A percentile compares a stretch with the other conserved stretches of the same genome.
Evolutionary conservation across 2,329 filamentous ascomycete genomes (phyloP).

Genomic region (Aspergillus clavatus): DNA sequence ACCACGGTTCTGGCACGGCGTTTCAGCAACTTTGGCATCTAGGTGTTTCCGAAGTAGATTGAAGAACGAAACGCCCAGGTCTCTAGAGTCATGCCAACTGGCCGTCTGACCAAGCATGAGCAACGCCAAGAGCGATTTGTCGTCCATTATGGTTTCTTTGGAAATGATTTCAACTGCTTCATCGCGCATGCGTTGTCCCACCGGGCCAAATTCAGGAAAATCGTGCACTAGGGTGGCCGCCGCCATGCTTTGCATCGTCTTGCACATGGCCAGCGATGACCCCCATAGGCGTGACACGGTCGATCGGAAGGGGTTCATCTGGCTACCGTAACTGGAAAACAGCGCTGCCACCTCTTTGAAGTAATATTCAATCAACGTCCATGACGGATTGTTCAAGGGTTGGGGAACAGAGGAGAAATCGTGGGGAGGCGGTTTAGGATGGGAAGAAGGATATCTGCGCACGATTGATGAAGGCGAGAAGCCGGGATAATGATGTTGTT

Average conservation of each 20-base stretch:
- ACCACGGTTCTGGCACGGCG: constrained; percentile 14
- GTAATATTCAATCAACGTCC: constrained; percentile 58
- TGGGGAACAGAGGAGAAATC: constrained; percentile 35
- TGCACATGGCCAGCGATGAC: constrained; percentile 55
- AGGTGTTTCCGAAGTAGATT: constrained; percentile 40
- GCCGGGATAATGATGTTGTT: constrained; percentile 16
- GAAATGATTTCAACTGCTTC: constrained; percentile 51
- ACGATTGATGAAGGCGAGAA: constrained; percentile 33
- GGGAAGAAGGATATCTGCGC: constrained; percentile 28
- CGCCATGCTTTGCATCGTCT: constrained; percentile 61
- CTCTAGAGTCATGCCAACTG: constrained; percentile 55
- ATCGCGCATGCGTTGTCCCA: constrained; percentile 49
- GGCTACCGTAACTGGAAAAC: constrained; percentile 62
- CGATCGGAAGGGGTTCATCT: constrained; percentile 57
- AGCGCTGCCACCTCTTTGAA: constrained; percentile 59
- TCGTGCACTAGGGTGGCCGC: constrained; percentile 57
- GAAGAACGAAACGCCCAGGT: constrained; percentile 52
- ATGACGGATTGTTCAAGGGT: constrained; percentile 47
- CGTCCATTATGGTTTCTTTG: constrained; percentile 45
- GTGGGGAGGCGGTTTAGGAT: constrained; percentile 16
- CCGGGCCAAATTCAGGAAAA: constrained; percentile 50
- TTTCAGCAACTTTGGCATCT: constrained; percentile 35
- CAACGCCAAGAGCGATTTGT: constrained; percentile 53
- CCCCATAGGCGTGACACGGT: constrained; percentile 56
- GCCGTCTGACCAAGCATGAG: constrained; percentile 57